Base-by-base conservation (phyloP, 2,329 filamentous ascomycete genomes). In the Pseudogymnoascus sp. region DNA sequence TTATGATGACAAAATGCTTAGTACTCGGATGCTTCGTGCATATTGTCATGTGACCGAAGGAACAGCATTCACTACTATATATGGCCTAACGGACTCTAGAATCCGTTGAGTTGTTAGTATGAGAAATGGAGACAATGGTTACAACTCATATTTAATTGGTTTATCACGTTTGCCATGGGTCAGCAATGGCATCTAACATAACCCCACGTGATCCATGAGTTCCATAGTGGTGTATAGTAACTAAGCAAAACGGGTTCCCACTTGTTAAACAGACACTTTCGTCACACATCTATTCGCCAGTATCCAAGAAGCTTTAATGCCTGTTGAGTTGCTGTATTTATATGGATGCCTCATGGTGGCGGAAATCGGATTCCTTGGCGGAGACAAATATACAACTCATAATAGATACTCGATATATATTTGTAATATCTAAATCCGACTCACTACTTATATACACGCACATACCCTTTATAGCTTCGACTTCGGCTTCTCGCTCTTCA, bases 401-500 rank as follows among this genome's bases (percentile, higher is more conserved):
- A 36, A 34, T 36, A 57, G 8, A 18, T 34, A 3, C 10, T 57
- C 14, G 51, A 18, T 34, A 57, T 31, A 31, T 54, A 18, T 10
- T 6, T 57, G 47, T 26, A 34, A 57, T 34, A 57, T 57, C 29
- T 34, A 57, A 57, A 57, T 36, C 29, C 12, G 29, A 12, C 26
- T 16, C 47, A 54, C 57, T 60, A 37, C 12, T 36, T 10, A 39
- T 61, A 21, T 11, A 60, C 16, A 61, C 6, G 7, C 14, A 61
- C 12, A 4, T 8, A 51, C 21, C n/a, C 10, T 45, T 12, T 61
- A 65, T 34, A 65, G 51, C 45, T 83, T 84, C 12, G 82, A 75
- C 70, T 79, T 80, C 4, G 77, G 74, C 64, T 76, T 75, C 64
- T 86, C 85, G 74, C 87, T 83, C 79, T 90, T 90, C 75, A 87